A percentile compares a stretch with the other conserved stretches of the same genome.
These are phyloP conservation scores for Pythium graminicola DNA, from an alignment of 352 stramenopile genomes.

Conservation along the genomic window DNA sequence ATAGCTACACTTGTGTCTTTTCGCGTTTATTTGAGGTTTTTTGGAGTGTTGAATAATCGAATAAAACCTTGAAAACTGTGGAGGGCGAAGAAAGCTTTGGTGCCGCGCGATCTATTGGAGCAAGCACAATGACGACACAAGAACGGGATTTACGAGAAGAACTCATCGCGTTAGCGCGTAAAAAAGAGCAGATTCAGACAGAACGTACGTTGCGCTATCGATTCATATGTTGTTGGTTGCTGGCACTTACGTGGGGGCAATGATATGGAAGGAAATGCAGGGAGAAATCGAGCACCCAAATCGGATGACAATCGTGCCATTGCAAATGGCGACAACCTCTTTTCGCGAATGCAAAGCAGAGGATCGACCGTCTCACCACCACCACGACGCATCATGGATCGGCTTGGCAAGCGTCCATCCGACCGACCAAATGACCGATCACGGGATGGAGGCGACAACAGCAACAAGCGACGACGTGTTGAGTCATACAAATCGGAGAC, in stretches of 20 bases:
- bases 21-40: too few species aligned
- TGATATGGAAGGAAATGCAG: conserved; percentile 1
- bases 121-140: conserved; percentile 25
- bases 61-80: conserved; percentile 23
- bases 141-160: conserved; percentile 52
- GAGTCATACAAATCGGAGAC: conserved; percentile 4
- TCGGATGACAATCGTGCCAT: background rate
- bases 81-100: conserved; percentile 7
- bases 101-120: conserved; percentile 8
- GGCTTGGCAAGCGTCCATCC: conserved; percentile 4
- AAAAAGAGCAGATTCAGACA: conserved; percentile 42
- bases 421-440: conserved; percentile 9
- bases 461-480: conserved; percentile 38
- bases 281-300: background rate
- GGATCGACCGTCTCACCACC: background rate
- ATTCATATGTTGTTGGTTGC: background rate
- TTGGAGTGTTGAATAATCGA: background rate
- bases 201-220: conserved; percentile 12
- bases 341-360: background rate
- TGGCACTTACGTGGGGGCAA: conserved; percentile 5
- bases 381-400: conserved; percentile 1
- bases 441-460: conserved; percentile 21
- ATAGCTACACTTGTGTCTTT: conserved; percentile 19
- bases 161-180: conserved; percentile 36
- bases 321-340: conserved; percentile 6